Evolutionary conservation across 257 asterid species (phyloP).

Genomic region (Lithospermum erythrorhizon): DNA sequence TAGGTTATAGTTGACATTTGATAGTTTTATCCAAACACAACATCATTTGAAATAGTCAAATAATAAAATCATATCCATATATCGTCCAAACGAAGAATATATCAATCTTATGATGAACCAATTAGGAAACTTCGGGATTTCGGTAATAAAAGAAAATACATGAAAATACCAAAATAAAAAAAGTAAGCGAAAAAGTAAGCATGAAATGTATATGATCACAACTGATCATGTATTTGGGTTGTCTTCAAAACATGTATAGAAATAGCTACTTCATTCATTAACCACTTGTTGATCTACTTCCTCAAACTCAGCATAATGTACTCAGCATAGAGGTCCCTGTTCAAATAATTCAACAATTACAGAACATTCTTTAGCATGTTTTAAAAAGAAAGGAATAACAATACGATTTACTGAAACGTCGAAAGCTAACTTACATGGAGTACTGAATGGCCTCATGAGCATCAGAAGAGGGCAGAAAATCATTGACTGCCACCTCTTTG

Average conservation of each 20-base stretch:
- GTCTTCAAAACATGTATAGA: background rate
- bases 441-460: conserved; percentile 47
- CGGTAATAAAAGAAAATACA: background rate
- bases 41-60: background rate
- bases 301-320: conserved; percentile 28
- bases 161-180: background rate
- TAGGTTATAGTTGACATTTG: background rate
- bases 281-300: conserved; percentile 12
- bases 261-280: background rate
- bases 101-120: background rate
- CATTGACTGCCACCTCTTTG: conserved; percentile 60
- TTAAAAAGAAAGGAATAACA: background rate
- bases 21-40: background rate
- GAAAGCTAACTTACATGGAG: conserved; percentile 41
- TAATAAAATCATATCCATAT: background rate
- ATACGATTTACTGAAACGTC: background rate
- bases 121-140: too few relatives aligned
- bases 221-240: background rate
- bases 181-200: too few relatives aligned
- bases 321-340: conserved; percentile 39
- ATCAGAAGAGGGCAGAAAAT: conserved; percentile 36
- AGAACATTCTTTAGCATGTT: background rate
- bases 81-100: background rate
- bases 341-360: background rate
- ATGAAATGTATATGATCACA: background rate